Evolutionary conservation across 2,329 filamentous ascomycete genomes (phyloP), one percentile per base, ranked within the genome.

Genomic region (Lasiodiplodia hormozganensis): DNA sequence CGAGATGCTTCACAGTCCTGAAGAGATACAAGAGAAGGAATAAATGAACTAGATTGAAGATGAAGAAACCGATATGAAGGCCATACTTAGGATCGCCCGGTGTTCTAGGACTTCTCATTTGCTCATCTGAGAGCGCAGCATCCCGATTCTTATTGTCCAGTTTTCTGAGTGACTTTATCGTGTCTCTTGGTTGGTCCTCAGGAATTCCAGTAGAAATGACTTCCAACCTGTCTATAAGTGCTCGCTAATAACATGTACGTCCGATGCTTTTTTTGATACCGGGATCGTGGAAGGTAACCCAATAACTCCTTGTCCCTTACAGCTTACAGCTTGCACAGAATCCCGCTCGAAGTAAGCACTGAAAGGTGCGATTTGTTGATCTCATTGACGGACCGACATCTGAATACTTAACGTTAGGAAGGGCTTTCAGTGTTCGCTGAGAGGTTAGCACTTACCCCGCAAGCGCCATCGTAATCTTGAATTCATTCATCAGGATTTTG

Each of bases 401-500:
- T 68, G 23, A 4, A 12, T 11, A 7, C 1, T 23, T 21, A 6
- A 21, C 16, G 18, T 60, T 31, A 54, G 52, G 7, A 10, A 28
- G 11, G 3, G 7, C 11, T 18, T 28, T 7, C 11, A 21, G 4
- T 14, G 25, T 40, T 8, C 0, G 12, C 3, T 18, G 21, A 25
- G 21, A 2, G 4, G 7, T 21, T n/a, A 2, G 34, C 21, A 56
- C 71, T 69, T 64, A 73, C 47, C 76, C 75, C 18, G 74, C 74
- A 25, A 77, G 67, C 5, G 71, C 72, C 75, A 77, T 77, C 5
- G 74, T 75, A 12, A 73, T 69, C 64, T 67, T 74, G 62, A 77
- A 74, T 57, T 76, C 75, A 18, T 75, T 69, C 25, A 73, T 54
- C 25, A 82, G 64, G 31, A 86, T 79, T 51, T 77, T 81, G 62